Conservation (phyloP, 148 eudicot species). For the Simmondsia chinensis region DNA sequence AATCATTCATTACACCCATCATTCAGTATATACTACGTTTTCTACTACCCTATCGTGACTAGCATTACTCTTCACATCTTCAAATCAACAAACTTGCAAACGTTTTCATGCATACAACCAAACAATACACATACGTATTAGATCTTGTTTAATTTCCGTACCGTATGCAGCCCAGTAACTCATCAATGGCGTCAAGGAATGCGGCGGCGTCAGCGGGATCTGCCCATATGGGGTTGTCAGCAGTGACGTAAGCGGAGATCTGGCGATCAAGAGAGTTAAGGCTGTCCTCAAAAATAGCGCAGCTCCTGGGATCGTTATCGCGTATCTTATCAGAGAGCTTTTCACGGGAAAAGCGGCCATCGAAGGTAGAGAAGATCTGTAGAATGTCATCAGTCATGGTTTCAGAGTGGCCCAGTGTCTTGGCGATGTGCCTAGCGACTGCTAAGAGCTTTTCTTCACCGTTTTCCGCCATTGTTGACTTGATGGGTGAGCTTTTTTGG, state of each 20-base stretch:
- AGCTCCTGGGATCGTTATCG: slow-evolving; percentile 11
- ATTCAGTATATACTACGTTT: no score
- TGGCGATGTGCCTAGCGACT: slow-evolving; percentile 89
- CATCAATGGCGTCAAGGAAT: slow-evolving; percentile 57
- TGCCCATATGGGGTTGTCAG: slow-evolving; percentile 62
- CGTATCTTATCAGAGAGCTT: slow-evolving; percentile 37
- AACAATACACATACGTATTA: no score
- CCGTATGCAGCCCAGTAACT: slow-evolving; percentile 31
- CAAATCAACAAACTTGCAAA: no score
- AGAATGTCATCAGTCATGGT: slow-evolving; percentile 86
- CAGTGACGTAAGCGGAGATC: slow-evolving; percentile 40
- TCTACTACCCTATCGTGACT: no score
- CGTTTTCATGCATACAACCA: no score
- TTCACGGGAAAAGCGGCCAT: slow-evolving; percentile 67
- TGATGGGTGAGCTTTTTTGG: background rate
- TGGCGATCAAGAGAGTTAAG: slow-evolving; percentile 40
- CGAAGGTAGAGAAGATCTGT: slow-evolving; percentile 88
- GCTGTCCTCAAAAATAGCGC: slow-evolving; percentile 22
- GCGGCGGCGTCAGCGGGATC: slow-evolving; percentile 40
- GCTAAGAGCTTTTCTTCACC: slow-evolving; percentile 94
- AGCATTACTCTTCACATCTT: no score
- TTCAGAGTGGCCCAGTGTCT: slow-evolving; percentile 79
- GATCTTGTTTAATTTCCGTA: no score
- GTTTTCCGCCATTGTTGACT: slow-evolving; percentile 42
- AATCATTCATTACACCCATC: no score